phyloP scores from a whole-genome alignment of 768 basidiomycete genomes.

The Pluteus cervinus region DNA sequence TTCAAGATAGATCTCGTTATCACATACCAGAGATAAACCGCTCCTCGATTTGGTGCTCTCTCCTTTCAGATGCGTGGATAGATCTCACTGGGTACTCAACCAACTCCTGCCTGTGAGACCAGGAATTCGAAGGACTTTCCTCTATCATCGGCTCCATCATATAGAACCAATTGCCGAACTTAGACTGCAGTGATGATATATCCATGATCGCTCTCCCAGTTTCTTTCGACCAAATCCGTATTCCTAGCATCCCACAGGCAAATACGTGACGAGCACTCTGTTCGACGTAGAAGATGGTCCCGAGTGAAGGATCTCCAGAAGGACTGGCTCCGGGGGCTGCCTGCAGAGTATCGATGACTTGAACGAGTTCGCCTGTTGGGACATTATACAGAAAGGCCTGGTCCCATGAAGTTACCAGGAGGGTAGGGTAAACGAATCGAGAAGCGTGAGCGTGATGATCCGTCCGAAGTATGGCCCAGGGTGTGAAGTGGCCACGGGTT shows the following conservation, averaged over 20 bases:
- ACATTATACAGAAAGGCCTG: slow-evolving; percentile 62
- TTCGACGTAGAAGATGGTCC: slow-evolving; percentile 59
- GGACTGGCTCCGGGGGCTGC: slow-evolving; percentile 4
- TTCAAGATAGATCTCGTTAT: neutral
- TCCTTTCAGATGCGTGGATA: too few species aligned
- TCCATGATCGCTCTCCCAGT: slow-evolving; percentile 39
- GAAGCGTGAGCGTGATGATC: slow-evolving; percentile 47
- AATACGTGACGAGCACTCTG: slow-evolving; percentile 52
- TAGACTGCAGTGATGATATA: slow-evolving; percentile 27
- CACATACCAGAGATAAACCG: slow-evolving; percentile 40
- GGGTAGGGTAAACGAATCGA: slow-evolving; percentile 61
- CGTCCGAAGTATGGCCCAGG: slow-evolving; percentile 51
- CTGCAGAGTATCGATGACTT: slow-evolving; percentile 40
- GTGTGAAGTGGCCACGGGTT: slow-evolving; percentile 47
- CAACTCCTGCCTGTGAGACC: too few species aligned
- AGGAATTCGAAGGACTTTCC: too few species aligned
- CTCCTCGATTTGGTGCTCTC: too few species aligned
- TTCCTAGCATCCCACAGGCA: slow-evolving; percentile 40
- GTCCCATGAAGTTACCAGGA: slow-evolving; percentile 41
- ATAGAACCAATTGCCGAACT: slow-evolving; percentile 30
- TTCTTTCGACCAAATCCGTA: slow-evolving; percentile 51
- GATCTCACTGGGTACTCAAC: too few species aligned
- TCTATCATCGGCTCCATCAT: slow-evolving; percentile 9
- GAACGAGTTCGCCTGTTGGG: slow-evolving; percentile 38
- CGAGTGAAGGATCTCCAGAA: slow-evolving; percentile 12